Percentiles rank a stretch among this genome's conserved stretches.
phyloP scores from a whole-genome alignment of 2,329 filamentous ascomycete genomes.

The Ophiostoma fasciatum region DNA sequence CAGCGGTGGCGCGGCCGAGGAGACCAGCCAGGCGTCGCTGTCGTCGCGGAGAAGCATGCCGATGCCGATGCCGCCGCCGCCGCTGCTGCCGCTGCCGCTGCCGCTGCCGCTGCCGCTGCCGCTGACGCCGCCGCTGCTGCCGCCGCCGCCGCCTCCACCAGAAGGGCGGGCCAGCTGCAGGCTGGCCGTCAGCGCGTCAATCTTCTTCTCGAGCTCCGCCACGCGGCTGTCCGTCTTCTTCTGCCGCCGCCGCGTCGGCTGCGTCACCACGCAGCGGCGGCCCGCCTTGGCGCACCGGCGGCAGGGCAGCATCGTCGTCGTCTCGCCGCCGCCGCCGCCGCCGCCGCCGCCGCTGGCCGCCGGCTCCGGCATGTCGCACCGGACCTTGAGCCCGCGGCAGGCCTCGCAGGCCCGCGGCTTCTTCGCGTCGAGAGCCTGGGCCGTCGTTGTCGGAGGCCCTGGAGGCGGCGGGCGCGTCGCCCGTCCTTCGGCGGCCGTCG shows the following conservation, averaged over 20 bases:
- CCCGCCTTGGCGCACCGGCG: constrained; percentile 68
- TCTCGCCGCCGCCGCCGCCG: no score
- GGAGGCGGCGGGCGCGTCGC: not conserved
- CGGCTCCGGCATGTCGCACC: constrained; percentile 50
- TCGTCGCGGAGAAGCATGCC: no score
- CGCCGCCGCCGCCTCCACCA: not conserved
- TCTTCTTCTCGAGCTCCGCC: constrained; percentile 82
- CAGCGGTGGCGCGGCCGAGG: not conserved
- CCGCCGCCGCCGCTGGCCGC: no score
- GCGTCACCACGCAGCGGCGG: constrained; percentile 63
- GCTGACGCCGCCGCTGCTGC: not conserved
- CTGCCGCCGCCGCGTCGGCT: constrained; percentile 61
- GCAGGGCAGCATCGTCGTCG: constrained; percentile 29
- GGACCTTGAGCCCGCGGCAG: constrained; percentile 64
- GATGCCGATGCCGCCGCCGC: no score
- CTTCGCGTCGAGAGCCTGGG: constrained; percentile 48
- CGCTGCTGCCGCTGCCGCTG: not conserved
- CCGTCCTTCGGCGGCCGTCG: no score
- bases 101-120: not conserved
- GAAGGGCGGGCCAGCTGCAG: constrained; percentile 41
- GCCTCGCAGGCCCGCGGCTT: constrained; percentile 60
- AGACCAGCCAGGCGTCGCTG: not conserved
- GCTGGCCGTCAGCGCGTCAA: constrained; percentile 73
- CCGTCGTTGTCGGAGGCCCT: no score
- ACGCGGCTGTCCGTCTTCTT: constrained; percentile 87